Conservation (phyloP, 371 early-diverging fungal species). For the Actinomortierella ambigua region DNA sequence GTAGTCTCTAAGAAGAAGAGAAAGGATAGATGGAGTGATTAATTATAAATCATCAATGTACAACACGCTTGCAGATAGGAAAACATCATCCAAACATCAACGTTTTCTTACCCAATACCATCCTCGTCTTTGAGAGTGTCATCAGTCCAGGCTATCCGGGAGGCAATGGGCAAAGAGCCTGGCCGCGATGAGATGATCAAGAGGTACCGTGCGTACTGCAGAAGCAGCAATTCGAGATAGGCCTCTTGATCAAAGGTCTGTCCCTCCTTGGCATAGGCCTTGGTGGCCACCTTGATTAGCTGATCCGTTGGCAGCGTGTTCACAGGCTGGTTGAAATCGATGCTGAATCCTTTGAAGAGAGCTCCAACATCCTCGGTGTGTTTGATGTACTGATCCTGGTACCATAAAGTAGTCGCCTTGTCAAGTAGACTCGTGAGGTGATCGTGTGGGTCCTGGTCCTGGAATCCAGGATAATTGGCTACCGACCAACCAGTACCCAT, state of each 20-base stretch:
- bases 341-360: slow-evolving; percentile 14
- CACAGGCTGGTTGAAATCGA: slow-evolving; percentile 16
- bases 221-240: slow-evolving; percentile 30
- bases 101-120: slow-evolving; percentile 14
- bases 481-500: slow-evolving; percentile 28
- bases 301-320: slow-evolving; percentile 25
- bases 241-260: neutral
- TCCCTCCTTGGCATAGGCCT: slow-evolving; percentile 5
- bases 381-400: slow-evolving; percentile 25
- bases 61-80: neutral
- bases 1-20: slow-evolving; percentile 7
- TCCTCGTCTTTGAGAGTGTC: slow-evolving; percentile 5
- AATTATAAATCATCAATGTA: neutral
- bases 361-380: slow-evolving; percentile 23
- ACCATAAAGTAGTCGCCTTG: slow-evolving; percentile 19
- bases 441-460: slow-evolving; percentile 37
- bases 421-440: slow-evolving; percentile 12
- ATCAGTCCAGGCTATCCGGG: slow-evolving; percentile 12
- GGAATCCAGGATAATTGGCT: slow-evolving; percentile 17
- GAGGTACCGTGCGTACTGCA: slow-evolving; percentile 34
- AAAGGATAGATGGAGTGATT: neutral
- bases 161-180: slow-evolving; percentile 30
- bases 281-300: slow-evolving; percentile 10
- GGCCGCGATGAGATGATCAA: slow-evolving; percentile 30
- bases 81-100: too few relatives aligned